These are phyloP conservation scores for Oleoguttula mirabilis DNA, from an alignment of 495 filamentous ascomycete species.

Conservation along the genomic window DNA sequence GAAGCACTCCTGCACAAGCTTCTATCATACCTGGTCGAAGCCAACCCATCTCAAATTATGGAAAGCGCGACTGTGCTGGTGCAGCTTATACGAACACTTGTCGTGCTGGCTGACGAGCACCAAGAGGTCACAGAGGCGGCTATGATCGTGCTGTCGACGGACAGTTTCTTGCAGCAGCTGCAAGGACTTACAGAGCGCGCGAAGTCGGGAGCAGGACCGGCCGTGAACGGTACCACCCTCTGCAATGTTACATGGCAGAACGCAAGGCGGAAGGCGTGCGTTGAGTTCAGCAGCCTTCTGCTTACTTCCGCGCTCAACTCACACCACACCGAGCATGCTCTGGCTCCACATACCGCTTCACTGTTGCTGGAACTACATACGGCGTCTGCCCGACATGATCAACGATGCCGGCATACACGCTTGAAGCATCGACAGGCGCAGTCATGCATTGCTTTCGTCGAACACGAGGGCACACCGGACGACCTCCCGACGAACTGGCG, in stretches of 20 bases:
- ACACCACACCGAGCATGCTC: neutral
- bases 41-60: too few species aligned
- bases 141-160: neutral
- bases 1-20: neutral
- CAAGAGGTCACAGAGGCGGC: neutral
- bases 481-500: slow-evolving; percentile 1
- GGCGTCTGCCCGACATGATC: neutral
- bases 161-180: neutral
- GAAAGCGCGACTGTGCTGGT: neutral
- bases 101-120: neutral
- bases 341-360: too few species aligned
- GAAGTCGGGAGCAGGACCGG: neutral
- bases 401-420: neutral
- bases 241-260: neutral
- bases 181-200: neutral
- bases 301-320: slow-evolving; percentile 1
- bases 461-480: neutral
- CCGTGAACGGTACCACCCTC: neutral
- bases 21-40: neutral
- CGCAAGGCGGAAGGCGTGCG: neutral
- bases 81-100: neutral
- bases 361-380: slow-evolving; percentile 10
- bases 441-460: neutral
- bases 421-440: too few species aligned
- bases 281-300: slow-evolving; percentile 4